Evolutionary conservation across 257 asterid species (phyloP), one percentile per base, ranked within the genome.

Genomic region (Petrea volubilis): DNA sequence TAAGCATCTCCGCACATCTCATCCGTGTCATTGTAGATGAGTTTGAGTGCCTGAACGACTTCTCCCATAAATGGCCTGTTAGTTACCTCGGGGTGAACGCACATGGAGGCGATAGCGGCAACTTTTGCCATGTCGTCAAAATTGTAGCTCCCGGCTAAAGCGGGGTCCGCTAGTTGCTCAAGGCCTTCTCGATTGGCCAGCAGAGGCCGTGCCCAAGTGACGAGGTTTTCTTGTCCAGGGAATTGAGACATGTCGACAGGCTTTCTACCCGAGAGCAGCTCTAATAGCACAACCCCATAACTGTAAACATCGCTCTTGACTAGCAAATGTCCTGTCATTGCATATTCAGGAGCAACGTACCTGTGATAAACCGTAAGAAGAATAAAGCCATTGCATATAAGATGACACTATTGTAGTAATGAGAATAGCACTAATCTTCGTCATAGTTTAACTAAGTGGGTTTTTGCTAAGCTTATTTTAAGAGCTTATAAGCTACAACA

Each of bases 41-140:
- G 94, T 79, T 87, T 87, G 33, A 88, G 89, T 11, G 94, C 89
- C 77, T 88, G 94, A 57, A 88, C 91, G 2, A 83, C 91, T 81
- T 88, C 94, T 43, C 94, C 91, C 94, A 87, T 87, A 74, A 87
- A 87, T 23, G 94, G 91, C 25, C 94, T 63, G 29, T 87, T 82
- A 74, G 94, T 85, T 68, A 87, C 94, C 89, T 85, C 88, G 0
- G 87, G 81, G 77, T 83, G 94, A 38, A 87, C 94, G 17, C 94
- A 87, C 88, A 85, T 85, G 59, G 88, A 87, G 73, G 91, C 94
- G 51, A 87, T 85, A 63, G 91, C 82, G 17, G 88, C 94, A 55
- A 88, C 94, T 74, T 80, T 88, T 23, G 89, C 94, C 91, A 88
- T 81, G 81, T 83, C 91, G 59, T 88, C 89, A 34, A 88, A 88